phyloP scores from a whole-genome alignment of 495 filamentous ascomycete species.

The Staphylotrichum tortipilum region DNA sequence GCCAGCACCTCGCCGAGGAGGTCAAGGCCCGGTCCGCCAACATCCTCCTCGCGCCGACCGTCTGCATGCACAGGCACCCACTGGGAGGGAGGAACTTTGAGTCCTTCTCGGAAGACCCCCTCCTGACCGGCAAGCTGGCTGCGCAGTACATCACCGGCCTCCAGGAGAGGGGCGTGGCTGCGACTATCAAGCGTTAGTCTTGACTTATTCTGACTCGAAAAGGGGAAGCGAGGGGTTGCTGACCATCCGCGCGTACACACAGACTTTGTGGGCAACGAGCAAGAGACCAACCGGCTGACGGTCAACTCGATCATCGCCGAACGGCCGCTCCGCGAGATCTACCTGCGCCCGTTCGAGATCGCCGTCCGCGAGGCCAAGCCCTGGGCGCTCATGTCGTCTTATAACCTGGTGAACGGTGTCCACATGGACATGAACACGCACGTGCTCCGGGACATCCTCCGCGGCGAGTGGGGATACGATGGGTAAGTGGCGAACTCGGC shows the following conservation, averaged over 20 bases:
- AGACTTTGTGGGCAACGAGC: slow-evolving; percentile 79
- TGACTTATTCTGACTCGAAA: background rate
- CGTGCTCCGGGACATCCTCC: slow-evolving; percentile 62
- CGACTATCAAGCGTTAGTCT: slow-evolving; percentile 68
- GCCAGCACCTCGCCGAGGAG: slow-evolving; percentile 66
- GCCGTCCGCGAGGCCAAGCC: slow-evolving; percentile 70
- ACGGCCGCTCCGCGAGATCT: slow-evolving; percentile 70
- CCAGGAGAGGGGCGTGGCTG: slow-evolving; percentile 64
- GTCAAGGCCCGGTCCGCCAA: slow-evolving; percentile 63
- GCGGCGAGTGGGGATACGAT: slow-evolving; percentile 69
- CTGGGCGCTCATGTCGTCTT: slow-evolving; percentile 76
- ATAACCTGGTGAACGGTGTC: slow-evolving; percentile 72
- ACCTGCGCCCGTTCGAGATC: slow-evolving; percentile 74
- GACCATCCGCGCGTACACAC: slow-evolving; percentile 12
- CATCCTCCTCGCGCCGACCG: slow-evolving; percentile 69
- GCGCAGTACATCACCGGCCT: slow-evolving; percentile 65
- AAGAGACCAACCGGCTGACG: slow-evolving; percentile 70
- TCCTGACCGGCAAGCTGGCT: slow-evolving; percentile 67
- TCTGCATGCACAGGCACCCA: slow-evolving; percentile 75
- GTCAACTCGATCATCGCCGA: slow-evolving; percentile 63
- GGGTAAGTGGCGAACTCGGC: slow-evolving; percentile 36
- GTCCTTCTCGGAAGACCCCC: slow-evolving; percentile 77
- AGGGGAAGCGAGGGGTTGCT: slow-evolving; percentile 6
- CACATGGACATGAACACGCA: slow-evolving; percentile 69
- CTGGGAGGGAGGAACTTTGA: slow-evolving; percentile 80